Evolutionary conservation across 2,329 filamentous ascomycete genomes (phyloP).

Genomic region (Hortaea werneckii): DNA sequence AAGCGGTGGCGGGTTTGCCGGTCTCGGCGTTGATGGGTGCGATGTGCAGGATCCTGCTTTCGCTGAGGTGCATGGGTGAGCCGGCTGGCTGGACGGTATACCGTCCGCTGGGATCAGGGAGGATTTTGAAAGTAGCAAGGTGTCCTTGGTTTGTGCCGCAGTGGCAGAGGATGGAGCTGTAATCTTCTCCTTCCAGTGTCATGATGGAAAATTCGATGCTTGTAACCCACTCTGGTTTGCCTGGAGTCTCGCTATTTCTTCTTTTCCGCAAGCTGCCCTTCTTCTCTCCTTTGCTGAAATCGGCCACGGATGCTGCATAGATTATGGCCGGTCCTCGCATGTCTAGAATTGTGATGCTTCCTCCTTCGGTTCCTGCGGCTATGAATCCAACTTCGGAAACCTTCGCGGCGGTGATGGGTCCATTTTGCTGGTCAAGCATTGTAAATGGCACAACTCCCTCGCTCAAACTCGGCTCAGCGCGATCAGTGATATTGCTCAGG

Average conservation of each 20-base stretch:
- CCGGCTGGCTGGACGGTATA: slow-evolving; percentile 68
- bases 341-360: slow-evolving; percentile 73
- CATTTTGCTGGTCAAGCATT: slow-evolving; percentile 74
- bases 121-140: slow-evolving; percentile 78
- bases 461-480: slow-evolving; percentile 62
- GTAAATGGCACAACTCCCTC: slow-evolving; percentile 73
- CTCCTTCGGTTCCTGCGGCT: slow-evolving; percentile 73
- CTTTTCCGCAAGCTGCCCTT: slow-evolving; percentile 55
- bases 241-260: slow-evolving; percentile 37
- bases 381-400: slow-evolving; percentile 92
- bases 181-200: slow-evolving; percentile 85
- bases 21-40: slow-evolving; percentile 69
- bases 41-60: slow-evolving; percentile 56
- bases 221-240: slow-evolving; percentile 62
- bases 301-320: slow-evolving; percentile 59
- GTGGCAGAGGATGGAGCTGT: slow-evolving; percentile 88
- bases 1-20: slow-evolving; percentile 66
- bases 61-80: slow-evolving; percentile 50
- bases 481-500: slow-evolving; percentile 62
- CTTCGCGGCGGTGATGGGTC: slow-evolving; percentile 66
- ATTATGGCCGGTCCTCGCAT: slow-evolving; percentile 79
- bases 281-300: slow-evolving; percentile 69
- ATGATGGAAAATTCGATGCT: slow-evolving; percentile 85
- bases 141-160: slow-evolving; percentile 83
- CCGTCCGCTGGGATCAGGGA: slow-evolving; percentile 58